Percentiles rank a stretch among this genome's conserved stretches.
Evolutionary conservation across 73 alveolate genomes (phyloP).

Genomic region (Paramecium sexaurelia): DNA sequence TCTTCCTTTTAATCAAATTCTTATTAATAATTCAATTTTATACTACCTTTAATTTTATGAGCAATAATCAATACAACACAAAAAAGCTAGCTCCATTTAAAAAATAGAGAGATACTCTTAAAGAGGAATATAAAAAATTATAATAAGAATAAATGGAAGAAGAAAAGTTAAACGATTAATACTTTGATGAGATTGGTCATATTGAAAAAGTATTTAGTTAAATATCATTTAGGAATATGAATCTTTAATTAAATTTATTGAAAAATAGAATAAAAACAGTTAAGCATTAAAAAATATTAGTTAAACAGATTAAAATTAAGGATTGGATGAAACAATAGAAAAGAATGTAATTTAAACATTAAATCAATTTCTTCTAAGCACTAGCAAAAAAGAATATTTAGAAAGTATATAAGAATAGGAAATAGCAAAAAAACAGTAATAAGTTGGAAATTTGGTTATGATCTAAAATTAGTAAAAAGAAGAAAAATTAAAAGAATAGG

Average conservation of each 20-base stretch:
- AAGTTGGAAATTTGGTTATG: not conserved
- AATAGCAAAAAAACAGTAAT: not conserved
- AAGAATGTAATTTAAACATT: not conserved
- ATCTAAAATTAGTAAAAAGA: not conserved
- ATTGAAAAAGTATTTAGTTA: not conserved
- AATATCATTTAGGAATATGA: not conserved
- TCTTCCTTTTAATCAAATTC: not conserved
- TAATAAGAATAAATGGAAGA: not conserved
- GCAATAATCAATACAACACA: not conserved
- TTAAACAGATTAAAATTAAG: not conserved
- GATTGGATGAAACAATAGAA: not conserved
- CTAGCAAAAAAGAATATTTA: not conserved
- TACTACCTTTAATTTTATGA: not conserved
- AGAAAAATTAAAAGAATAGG: not conserved
- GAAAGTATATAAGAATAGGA: not conserved
- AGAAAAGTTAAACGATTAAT: not conserved
- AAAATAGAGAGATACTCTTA: not conserved
- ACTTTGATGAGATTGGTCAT: not conserved
- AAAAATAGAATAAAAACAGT: not conserved
- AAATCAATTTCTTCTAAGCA: not conserved
- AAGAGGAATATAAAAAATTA: not conserved
- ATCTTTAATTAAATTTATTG: not conserved
- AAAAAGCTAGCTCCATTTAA: constrained; percentile 15
- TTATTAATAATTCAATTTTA: not conserved
- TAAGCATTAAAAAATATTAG: not conserved